These are phyloP conservation scores for Debaryomyces psychrophilus DNA, from an alignment of 1,139 yeast genomes.

Conservation along the genomic window DNA sequence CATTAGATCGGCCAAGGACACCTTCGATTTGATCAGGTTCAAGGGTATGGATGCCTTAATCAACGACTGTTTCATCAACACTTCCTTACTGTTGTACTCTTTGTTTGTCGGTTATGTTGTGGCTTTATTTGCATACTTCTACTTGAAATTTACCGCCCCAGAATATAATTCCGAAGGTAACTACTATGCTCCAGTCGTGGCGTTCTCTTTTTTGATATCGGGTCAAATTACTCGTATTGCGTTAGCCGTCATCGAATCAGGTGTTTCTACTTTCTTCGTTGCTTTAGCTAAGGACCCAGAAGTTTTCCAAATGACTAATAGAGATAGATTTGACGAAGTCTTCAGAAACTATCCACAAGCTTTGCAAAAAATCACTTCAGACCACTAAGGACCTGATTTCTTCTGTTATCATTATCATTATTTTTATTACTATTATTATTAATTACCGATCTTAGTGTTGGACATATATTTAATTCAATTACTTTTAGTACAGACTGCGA, in stretches of 20 bases:
- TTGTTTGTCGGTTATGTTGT: constrained; percentile 69
- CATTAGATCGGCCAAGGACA: constrained; percentile 74
- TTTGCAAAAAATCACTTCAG: constrained; percentile 51
- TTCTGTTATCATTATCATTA: background rate
- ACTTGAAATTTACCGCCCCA: constrained; percentile 73
- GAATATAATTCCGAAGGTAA: constrained; percentile 65
- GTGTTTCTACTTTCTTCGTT: constrained; percentile 83
- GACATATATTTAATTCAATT: constrained; percentile 1
- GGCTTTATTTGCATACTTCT: constrained; percentile 71
- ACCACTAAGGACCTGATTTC: constrained; percentile 26
- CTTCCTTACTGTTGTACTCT: constrained; percentile 73
- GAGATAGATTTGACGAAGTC: constrained; percentile 72
- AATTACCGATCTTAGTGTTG: background rate
- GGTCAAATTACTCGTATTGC: constrained; percentile 77
- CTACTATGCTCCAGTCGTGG: constrained; percentile 77
- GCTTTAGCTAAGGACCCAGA: constrained; percentile 90
- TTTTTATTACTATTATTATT: background rate
- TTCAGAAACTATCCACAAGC: constrained; percentile 79
- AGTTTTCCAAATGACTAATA: constrained; percentile 74
- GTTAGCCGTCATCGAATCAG: constrained; percentile 75
- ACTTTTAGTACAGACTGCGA: background rate
- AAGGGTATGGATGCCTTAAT: constrained; percentile 87
- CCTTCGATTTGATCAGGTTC: constrained; percentile 74
- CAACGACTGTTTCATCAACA: constrained; percentile 80
- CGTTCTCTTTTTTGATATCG: constrained; percentile 74